Percentiles rank a stretch among this genome's conserved stretches.
These are phyloP conservation scores for Bipolaris oryzae DNA, from an alignment of 2,329 filamentous ascomycete genomes.

Conservation along the genomic window DNA sequence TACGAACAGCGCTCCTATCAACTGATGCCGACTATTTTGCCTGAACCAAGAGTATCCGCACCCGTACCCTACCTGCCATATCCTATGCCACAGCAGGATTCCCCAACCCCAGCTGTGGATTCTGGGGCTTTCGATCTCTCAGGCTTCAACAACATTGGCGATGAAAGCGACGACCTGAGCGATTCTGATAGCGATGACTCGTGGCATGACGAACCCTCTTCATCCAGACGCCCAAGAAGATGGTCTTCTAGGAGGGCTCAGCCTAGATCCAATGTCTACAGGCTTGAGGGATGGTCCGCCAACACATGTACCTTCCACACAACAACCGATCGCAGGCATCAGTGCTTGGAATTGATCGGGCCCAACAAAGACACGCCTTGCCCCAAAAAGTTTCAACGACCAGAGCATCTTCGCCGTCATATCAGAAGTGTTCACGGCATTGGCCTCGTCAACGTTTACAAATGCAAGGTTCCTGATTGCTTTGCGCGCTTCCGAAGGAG, in stretches of 20 bases:
- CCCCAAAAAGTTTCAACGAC: conserved; percentile 18
- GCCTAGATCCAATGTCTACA: conserved; percentile 10
- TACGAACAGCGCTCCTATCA: conserved; percentile 6
- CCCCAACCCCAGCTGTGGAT: neutral
- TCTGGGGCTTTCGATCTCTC: neutral
- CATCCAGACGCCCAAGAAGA: neutral
- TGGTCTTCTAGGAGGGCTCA: neutral
- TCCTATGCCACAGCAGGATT: neutral
- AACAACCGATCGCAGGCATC: conserved; percentile 14
- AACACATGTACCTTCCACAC: conserved; percentile 1
- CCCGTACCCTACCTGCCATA: neutral
- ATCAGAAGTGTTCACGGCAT: conserved; percentile 23
- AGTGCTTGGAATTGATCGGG: conserved; percentile 4
- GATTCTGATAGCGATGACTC: conserved; percentile 1
- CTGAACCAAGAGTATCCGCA: neutral
- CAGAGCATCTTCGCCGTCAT: conserved; percentile 35
- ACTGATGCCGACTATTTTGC: neutral
- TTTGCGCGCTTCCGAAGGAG: conserved; percentile 23
- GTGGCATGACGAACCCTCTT: neutral
- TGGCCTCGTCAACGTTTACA: neutral
- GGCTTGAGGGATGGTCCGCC: conserved; percentile 21
- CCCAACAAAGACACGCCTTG: conserved; percentile 9
- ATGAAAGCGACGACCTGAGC: conserved; percentile 1
- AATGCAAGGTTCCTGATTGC: conserved; percentile 25
- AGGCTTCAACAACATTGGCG: neutral